phyloP scores from a whole-genome alignment of 495 filamentous ascomycete genomes.

The Lindgomyces ingoldianus region DNA sequence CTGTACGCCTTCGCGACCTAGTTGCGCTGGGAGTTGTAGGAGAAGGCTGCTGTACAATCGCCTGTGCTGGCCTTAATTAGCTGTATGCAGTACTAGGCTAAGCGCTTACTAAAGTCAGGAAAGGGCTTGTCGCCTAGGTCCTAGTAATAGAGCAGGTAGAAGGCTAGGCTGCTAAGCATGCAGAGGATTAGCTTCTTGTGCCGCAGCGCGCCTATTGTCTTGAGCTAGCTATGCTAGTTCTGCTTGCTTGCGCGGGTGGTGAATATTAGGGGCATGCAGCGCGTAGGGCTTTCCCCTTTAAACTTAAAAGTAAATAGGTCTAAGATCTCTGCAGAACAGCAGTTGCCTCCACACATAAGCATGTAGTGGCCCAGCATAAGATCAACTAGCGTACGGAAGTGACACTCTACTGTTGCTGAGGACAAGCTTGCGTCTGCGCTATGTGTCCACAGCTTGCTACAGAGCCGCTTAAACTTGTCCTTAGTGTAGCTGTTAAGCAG shows the following conservation, averaged over 20 bases:
- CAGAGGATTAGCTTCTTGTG: slow-evolving; percentile 17
- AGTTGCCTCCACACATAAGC: not conserved
- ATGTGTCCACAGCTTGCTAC: not conserved
- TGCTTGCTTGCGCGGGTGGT: slow-evolving; percentile 16
- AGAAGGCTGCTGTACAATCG: slow-evolving; percentile 1
- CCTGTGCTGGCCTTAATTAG: slow-evolving; percentile 16
- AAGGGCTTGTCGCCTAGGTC: slow-evolving; percentile 19
- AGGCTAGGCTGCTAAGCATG: slow-evolving; percentile 24
- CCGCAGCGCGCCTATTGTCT: slow-evolving; percentile 15
- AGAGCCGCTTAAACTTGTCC: not conserved
- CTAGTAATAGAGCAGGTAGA: slow-evolving; percentile 27
- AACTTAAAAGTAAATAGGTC: slow-evolving; percentile 25
- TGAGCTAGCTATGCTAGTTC: slow-evolving; percentile 21
- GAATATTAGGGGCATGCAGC: no score
- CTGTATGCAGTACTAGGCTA: slow-evolving; percentile 11
- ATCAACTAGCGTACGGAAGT: slow-evolving; percentile 4
- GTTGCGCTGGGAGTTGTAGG: slow-evolving; percentile 10
- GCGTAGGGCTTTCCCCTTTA: no score
- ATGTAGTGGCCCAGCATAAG: slow-evolving; percentile 2
- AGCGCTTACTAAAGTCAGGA: slow-evolving; percentile 13
- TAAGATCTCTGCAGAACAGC: slow-evolving; percentile 12
- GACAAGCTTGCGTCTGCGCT: not conserved
- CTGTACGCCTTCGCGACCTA: slow-evolving; percentile 7
- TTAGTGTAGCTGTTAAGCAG: not conserved
- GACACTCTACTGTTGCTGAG: not conserved